phyloP scores from a whole-genome alignment of 768 basidiomycete genomes.

The Termitomyces sp. region DNA sequence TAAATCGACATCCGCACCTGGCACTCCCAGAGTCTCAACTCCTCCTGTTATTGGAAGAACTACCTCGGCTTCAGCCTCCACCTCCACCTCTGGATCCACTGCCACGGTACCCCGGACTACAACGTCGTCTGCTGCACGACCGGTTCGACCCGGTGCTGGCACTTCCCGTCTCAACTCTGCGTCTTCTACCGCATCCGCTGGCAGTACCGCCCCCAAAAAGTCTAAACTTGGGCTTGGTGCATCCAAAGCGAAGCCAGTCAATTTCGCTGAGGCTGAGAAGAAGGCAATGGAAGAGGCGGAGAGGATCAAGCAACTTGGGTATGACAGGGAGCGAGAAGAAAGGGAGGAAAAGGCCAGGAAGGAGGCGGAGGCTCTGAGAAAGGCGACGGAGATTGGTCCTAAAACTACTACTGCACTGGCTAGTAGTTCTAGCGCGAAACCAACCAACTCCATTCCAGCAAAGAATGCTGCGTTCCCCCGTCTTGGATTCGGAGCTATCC shows the following conservation, averaged over 20 bases:
- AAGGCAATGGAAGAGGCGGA: constrained; percentile 91
- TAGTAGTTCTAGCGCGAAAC: constrained; percentile 14
- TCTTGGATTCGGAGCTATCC: constrained; percentile 82
- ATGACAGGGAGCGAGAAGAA: constrained; percentile 81
- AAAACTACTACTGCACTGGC: constrained; percentile 19
- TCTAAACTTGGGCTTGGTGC: constrained; percentile 81
- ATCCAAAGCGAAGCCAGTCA: constrained; percentile 78
- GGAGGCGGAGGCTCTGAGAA: constrained; percentile 48
- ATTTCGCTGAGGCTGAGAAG: constrained; percentile 93
- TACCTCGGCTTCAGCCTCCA: constrained; percentile 27
- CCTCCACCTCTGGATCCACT: constrained; percentile 24
- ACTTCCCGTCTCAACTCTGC: constrained; percentile 34
- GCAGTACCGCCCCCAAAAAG: constrained; percentile 44
- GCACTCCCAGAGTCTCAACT: constrained; percentile 42
- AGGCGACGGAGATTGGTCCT: constrained; percentile 31
- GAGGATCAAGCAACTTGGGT: constrained; percentile 85
- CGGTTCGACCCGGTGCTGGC: constrained; percentile 29
- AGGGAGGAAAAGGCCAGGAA: constrained; percentile 70
- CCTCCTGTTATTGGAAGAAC: constrained; percentile 59
- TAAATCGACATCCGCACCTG: constrained; percentile 40
- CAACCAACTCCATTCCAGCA: constrained; percentile 10
- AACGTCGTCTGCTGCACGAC: constrained; percentile 57
- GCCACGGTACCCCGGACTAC: constrained; percentile 48
- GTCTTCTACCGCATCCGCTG: constrained; percentile 18
- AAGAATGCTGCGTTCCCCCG: constrained; percentile 51